Evolutionary conservation across 225 moss, liverwort and hornwort species (phyloP).

Genomic region (Rhytidiadelphus loreus): DNA sequence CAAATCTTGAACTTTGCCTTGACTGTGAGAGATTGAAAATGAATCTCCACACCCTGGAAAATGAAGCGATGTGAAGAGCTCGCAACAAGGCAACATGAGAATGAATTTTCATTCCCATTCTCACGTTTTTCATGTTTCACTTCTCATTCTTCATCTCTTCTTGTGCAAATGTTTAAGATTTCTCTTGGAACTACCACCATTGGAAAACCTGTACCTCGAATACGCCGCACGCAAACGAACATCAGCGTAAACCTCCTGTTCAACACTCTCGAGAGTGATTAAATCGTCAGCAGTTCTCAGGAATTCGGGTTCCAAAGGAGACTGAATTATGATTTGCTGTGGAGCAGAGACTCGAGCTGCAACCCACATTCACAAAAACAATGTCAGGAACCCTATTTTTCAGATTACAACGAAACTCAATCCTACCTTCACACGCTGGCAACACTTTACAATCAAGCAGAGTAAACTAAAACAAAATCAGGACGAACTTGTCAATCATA

Average conservation of each 20-base stretch:
- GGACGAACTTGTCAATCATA: neutral
- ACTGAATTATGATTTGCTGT: conserved; percentile 34
- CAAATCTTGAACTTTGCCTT: neutral
- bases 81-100: neutral
- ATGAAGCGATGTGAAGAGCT: neutral
- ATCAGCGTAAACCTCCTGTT: conserved; percentile 31
- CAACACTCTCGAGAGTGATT: neutral
- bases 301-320: conserved; percentile 34
- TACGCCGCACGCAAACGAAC: conserved; percentile 40
- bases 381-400: neutral
- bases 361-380: neutral
- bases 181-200: neutral
- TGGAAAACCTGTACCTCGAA: neutral
- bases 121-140: neutral
- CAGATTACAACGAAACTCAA: neutral
- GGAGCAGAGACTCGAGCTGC: conserved; percentile 30
- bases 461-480: neutral
- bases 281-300: conserved; percentile 14
- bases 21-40: neutral
- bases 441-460: neutral
- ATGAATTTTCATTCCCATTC: neutral
- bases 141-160: neutral
- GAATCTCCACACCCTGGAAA: neutral
- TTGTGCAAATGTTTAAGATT: neutral
- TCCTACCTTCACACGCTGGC: neutral